Conservation (phyloP, 73 alveolate genomes). For the Paramecium biaurelia region DNA sequence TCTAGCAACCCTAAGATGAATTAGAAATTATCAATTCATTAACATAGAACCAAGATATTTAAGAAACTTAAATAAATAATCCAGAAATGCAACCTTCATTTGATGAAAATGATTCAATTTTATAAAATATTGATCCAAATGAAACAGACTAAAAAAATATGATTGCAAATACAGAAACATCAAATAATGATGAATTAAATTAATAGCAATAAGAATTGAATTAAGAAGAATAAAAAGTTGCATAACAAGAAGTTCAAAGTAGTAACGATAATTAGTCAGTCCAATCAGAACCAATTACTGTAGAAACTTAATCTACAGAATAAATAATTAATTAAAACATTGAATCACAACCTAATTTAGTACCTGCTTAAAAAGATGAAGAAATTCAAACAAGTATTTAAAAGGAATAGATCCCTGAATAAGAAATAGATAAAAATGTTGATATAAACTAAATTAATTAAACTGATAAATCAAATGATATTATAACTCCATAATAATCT, state of each 20-base stretch:
- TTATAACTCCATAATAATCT: neutral
- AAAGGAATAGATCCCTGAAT: neutral
- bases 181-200: neutral
- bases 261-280: neutral
- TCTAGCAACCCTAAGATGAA: neutral
- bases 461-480: neutral
- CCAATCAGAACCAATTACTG: neutral
- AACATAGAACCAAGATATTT: neutral
- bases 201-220: neutral
- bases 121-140: neutral
- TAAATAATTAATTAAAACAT: neutral
- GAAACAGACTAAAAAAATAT: neutral
- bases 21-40: neutral
- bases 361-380: neutral
- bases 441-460: neutral
- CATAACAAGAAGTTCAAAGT: neutral
- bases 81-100: neutral
- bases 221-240: neutral
- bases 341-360: neutral
- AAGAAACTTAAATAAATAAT: neutral
- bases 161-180: neutral
- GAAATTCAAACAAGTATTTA: neutral
- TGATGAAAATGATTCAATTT: neutral
- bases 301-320: neutral
- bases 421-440: neutral